Evolutionary conservation across 345 rosid species (phyloP), one percentile per base, ranked within the genome.

Genomic region (Noccaea bulbosa): DNA sequence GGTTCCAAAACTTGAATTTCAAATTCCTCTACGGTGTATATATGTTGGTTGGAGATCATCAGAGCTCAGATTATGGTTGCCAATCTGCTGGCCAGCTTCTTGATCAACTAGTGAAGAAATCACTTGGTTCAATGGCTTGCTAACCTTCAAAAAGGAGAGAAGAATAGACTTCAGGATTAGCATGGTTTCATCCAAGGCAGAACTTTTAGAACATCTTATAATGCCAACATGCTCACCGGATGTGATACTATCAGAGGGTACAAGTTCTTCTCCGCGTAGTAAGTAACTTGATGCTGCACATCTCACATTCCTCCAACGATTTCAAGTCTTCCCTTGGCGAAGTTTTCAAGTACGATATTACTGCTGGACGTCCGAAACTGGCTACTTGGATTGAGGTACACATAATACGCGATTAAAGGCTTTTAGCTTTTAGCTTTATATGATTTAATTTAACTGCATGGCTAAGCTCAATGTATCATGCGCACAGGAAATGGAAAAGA

Each of bases 1-100:
- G 96, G 96, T 80, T 91, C 97, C 81, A 94, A 54, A 77, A 94
- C 85, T 67, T 87, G 93, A 67, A 94, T 86, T 85, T 94, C 93
- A 77, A 85, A 91, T 79, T 94, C 99, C 54, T 94, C 97, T 39
- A 91, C 77, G 40, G 78, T 79, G 79, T 91, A 94, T 56, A n/a
- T n/a, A n/a, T n/a, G 95, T 85, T 67, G 78, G 85, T 45, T 84
- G 90, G 65, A 88, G 75, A 37, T 91, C 99, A 69, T 85, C 96
- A 57, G 93, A 73, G 77, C 84, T 84, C 71, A 89, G 73, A 78
- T 83, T 91, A 62, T 84, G 91, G 80, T 71, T 88, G 74, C 89
- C 99, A 73, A 85, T 77, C 83, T 89, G 95, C 85, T 89, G 96
- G 76, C 95, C 90, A 77, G 71, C 87, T 81, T 94, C 99, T 81